Base-by-base conservation (phyloP, 2,329 filamentous ascomycete genomes). In the Aspergillus novofumigatus region DNA sequence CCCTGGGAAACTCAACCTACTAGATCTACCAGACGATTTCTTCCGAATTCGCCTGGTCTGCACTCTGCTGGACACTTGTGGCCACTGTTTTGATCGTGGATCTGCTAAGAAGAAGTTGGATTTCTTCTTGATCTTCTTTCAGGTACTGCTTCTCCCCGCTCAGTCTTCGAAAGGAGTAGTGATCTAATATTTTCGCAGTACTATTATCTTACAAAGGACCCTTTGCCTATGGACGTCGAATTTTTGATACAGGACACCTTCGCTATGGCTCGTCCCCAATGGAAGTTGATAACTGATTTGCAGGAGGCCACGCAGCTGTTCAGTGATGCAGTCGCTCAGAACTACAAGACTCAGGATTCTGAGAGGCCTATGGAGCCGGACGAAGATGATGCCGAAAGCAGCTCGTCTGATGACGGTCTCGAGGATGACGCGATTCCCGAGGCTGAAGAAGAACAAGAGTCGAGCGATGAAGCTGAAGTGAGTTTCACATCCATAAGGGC, bases 171-270 rank as follows among this genome's bases (percentile, higher is more conserved):
- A 47, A 61, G 67, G 49, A 66, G 60, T 47, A 20, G 17, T 23
- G 44, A 8, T 47, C 42, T 55, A 21, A 59, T 47, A 10, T 55
- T 49, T 59, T n/a, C 51, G n/a, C 62, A 90, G 83, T 97, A 97
- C 74, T 99, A 99, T 75, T 88, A 97, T 64, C 87, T 89, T 67
- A 92, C 90, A 21, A 99, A 99, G 75, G 86, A 93, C 21, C 82
- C 89, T 0, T 76, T 97, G 42, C 94, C 95, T 0, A 95, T 99
- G 91, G 94, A 99, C 63, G 90, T 97, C 49, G 94, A 99, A 57
- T 99, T 99, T 71, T 87, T 97, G 49, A 85, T 99, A 6, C 92
- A 97, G 72, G 94, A 99, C 72, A 92, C 90, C 0, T 97, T 90
- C 75, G 86, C 88, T 26, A 77, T 92, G 35, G 88, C 92, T 11